phyloP scores from a whole-genome alignment of 2,329 filamentous ascomycete species.

The Nothomitra cinnamomea region DNA sequence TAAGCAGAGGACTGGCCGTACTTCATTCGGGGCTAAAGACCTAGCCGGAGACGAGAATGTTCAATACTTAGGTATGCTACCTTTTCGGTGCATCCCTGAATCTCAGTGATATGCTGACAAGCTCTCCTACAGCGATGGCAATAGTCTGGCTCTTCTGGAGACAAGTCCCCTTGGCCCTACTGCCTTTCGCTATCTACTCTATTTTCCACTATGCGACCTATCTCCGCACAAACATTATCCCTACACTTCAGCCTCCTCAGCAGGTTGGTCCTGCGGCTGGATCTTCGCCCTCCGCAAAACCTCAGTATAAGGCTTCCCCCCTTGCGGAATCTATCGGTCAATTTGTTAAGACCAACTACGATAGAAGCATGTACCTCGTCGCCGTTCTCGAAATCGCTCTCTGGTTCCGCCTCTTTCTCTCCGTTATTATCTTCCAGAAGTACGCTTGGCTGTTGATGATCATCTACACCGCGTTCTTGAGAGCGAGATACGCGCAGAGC shows the following conservation, averaged over 20 bases:
- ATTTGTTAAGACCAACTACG: slow-evolving; percentile 98
- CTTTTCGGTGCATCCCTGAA: neutral
- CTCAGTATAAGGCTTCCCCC: slow-evolving; percentile 35
- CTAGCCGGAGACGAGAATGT: slow-evolving; percentile 85
- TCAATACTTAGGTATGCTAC: slow-evolving; percentile 72
- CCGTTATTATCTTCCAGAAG: slow-evolving; percentile 73
- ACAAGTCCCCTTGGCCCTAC: slow-evolving; percentile 75
- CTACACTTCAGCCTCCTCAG: slow-evolving; percentile 57
- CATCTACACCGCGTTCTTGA: slow-evolving; percentile 83
- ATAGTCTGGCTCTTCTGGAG: slow-evolving; percentile 86
- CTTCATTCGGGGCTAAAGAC: slow-evolving; percentile 44
- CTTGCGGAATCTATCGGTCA: slow-evolving; percentile 69
- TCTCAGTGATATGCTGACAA: slow-evolving; percentile 10
- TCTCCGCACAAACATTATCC: slow-evolving; percentile 81
- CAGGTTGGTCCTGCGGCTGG: slow-evolving; percentile 33
- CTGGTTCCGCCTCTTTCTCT: slow-evolving; percentile 66
- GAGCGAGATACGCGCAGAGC: slow-evolving; percentile 79
- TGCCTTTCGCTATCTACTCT: slow-evolving; percentile 93
- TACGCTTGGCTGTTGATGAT: slow-evolving; percentile 77
- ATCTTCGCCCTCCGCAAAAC: slow-evolving; percentile 37
- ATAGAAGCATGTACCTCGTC: slow-evolving; percentile 86
- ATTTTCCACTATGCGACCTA: slow-evolving; percentile 98
- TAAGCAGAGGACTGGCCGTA: slow-evolving; percentile 54
- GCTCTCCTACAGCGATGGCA: slow-evolving; percentile 52
- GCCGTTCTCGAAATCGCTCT: slow-evolving; percentile 74